Evolutionary conservation across 169 alveolate genomes (phyloP), one percentile per base, ranked within the genome.

Genomic region (Plasmodium berghei): DNA sequence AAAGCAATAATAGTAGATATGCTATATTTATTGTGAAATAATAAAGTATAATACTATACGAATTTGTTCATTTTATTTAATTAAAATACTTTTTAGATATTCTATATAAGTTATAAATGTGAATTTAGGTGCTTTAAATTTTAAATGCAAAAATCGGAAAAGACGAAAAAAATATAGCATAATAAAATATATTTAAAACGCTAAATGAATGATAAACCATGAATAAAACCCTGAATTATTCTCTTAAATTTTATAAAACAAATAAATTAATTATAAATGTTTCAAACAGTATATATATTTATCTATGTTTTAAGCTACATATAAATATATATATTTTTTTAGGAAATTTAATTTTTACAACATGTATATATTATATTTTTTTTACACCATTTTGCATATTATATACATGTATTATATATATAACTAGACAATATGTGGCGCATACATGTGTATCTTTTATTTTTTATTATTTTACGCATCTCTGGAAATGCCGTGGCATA

Each of bases 141-240:
- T 63, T 63, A 63, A 34, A 12, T 28, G 54, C 54, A 63, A 28
- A 63, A 63, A 58, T n/a, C n/a, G 10, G 28, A 58, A 58, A 58
- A 58, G 22, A 58, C 12, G 22, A n/a, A 58, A n/a, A 12, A 58
- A n/a, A 58, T 58, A 58, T n/a, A 18, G 28, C 26, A 58, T n/a
- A 18, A 18, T 58, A 58, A 12, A 18, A 20, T 20, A 58, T 16
- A 18, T n/a, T 58, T n/a, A 58, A 58, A 14, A 52, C n/a, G 9
- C 4, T 52, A 52, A 58, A 9, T n/a, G 40, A 63, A 63, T 14
- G 5, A 26, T 63, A 34, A 26, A 28, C 26, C 52, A 63, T 26
- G 54, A 14, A 20, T 34, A 26, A 63, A 34, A 34, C 12, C 26
- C 26, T 18, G 40, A 40, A 20, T 59, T 59, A 20, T 59, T 22